These are phyloP conservation scores for Linnemannia elongata DNA, from an alignment of 192 early-diverging fungal species.

Conservation along the genomic window DNA sequence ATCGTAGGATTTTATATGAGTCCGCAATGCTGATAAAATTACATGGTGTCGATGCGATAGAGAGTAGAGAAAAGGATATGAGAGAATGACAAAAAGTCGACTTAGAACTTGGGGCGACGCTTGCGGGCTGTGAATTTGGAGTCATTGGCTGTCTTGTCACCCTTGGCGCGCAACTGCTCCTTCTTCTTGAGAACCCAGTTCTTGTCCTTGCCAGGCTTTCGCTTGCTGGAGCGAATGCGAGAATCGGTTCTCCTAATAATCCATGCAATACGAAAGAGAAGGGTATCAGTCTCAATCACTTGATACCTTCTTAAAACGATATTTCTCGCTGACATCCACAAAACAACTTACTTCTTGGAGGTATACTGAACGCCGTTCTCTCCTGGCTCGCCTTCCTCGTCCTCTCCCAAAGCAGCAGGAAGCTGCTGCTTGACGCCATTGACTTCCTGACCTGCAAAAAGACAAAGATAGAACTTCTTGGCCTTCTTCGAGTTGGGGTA, in stretches of 20 bases:
- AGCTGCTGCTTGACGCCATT: constrained; percentile 66
- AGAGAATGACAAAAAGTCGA: not conserved
- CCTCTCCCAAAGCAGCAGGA: constrained; percentile 74
- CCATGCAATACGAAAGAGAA: not conserved
- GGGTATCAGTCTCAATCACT: not conserved
- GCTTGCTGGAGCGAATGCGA: constrained; percentile 55
- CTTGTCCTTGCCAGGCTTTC: constrained; percentile 84
- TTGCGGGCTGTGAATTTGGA: constrained; percentile 97
- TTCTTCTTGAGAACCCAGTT: constrained; percentile 95
- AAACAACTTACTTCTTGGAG: constrained; percentile 46
- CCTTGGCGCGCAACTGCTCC: constrained; percentile 81
- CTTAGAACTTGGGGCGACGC: constrained; percentile 87
- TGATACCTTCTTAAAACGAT: not conserved
- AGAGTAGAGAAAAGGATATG: not conserved
- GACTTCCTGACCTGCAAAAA: constrained; percentile 91
- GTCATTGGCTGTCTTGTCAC: constrained; percentile 83
- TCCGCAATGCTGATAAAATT: not conserved
- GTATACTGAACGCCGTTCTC: constrained; percentile 60
- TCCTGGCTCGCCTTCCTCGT: constrained; percentile 63
- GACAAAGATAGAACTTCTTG: constrained; percentile 95
- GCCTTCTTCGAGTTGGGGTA: constrained; percentile 97
- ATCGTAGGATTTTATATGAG: constrained; percentile 16
- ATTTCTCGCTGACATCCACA: not conserved
- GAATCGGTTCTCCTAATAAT: constrained; percentile 47
- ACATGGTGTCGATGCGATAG: not conserved